A percentile compares a stretch with the other conserved stretches of the same genome.
Evolutionary conservation across 495 filamentous ascomycete species (phyloP).

Genomic region (Neurospora hispaniola): DNA sequence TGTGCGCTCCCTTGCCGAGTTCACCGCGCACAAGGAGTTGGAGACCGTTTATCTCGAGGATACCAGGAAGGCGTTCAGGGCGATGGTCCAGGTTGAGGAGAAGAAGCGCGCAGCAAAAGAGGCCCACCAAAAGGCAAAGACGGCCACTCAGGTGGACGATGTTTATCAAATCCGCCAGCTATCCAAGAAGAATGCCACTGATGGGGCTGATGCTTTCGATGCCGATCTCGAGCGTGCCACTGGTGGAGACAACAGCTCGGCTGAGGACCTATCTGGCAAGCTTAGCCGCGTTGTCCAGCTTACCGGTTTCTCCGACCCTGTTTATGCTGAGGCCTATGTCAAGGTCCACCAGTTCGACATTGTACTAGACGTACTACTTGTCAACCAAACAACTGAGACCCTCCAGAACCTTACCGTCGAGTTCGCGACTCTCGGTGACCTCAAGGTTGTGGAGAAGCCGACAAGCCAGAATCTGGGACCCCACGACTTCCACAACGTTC

Average conservation of each 20-base stretch:
- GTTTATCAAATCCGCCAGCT: conserved; percentile 86
- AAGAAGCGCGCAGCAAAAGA: conserved; percentile 91
- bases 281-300: conserved; percentile 93
- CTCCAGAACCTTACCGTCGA: conserved; percentile 96
- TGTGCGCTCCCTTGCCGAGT: conserved; percentile 86
- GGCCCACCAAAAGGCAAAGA: conserved; percentile 84
- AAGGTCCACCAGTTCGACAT: conserved; percentile 99
- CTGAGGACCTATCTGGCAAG: conserved; percentile 82
- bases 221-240: conserved; percentile 89
- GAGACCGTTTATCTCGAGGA: conserved; percentile 93
- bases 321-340: conserved; percentile 97
- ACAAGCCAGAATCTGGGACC: conserved; percentile 91
- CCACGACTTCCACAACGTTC: conserved; percentile 94
- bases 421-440: conserved; percentile 93
- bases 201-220: conserved; percentile 77
- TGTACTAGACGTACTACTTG: conserved; percentile 88
- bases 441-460: conserved; percentile 95
- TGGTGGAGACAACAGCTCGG: conserved; percentile 67
- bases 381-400: conserved; percentile 96
- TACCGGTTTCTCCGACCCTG: conserved; percentile 96
- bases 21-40: conserved; percentile 75
- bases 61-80: conserved; percentile 88
- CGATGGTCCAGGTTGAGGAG: conserved; percentile 97
- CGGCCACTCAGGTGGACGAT: conserved; percentile 90
- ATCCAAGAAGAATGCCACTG: conserved; percentile 78